Evolutionary conservation across 176 grass and related monocot species (phyloP), one percentile per base, ranked within the genome.

Genomic region (Melocanna baccifera): DNA sequence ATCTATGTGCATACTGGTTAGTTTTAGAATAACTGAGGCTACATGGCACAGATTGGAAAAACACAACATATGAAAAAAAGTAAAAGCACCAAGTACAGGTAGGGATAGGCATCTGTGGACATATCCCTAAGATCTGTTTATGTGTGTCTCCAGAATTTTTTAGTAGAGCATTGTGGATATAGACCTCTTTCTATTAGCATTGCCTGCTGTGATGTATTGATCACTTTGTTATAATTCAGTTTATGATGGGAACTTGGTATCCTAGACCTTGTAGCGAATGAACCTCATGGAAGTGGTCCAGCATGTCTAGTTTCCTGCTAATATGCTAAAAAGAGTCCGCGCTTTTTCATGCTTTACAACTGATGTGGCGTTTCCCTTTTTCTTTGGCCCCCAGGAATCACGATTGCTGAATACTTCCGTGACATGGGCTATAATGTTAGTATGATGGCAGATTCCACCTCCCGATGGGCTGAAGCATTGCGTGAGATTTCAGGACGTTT

Each of bases 391-490:
- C 58, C 75, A 92, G 93, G 93, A 63, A 95, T 95, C 83, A 95
- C 90, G 0, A 88, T 95, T 73, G 93, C 93, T 78, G 93, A 95
- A 88, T 95, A 95, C 71, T 95, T 95, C 75, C 88, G 93, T 78
- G 93, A 95, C 82, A 92, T 95, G 93, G 93, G 93, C 59, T 95
- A 95, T 55, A 95, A 95, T 91, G 93, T 95, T 77, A 95, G 93
- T 84, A 95, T 95, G 93, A 95, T 95, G 93, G 90, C 93, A 87
- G 93, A 95, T 77, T 95, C 93, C 25, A 95, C 93, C 16, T 95
- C 90, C 18, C 86, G 93, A 45, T 95, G 93, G 93, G 93, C 90
- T 14, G 93, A 95, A 86, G 93, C 93, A 19, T 79, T 91, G 58
- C 90, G 90, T 82, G 90, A 91, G 70, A 91, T 91, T 48, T 91